Evolutionary conservation across 1,284 basidiomycete genomes (phyloP).

Genomic region (Trichosporon faecale): DNA sequence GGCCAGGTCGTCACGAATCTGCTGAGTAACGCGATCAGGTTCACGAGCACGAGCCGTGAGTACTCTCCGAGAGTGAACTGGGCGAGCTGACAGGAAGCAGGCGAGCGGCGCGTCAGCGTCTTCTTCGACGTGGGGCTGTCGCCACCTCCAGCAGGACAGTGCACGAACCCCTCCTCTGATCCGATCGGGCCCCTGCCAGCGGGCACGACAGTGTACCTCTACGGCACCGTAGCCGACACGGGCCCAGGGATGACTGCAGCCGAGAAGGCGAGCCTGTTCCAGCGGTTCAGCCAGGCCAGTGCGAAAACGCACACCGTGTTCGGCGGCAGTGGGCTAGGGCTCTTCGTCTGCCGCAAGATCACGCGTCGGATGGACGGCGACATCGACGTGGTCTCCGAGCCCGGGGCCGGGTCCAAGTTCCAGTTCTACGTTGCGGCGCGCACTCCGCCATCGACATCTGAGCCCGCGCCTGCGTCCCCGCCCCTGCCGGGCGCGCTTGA

Average conservation of each 20-base stretch:
- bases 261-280: conserved; percentile 40
- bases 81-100: conserved; percentile 23
- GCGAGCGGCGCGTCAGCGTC: conserved; percentile 33
- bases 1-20: conserved; percentile 49
- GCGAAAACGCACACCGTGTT: conserved; percentile 43
- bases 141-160: conserved; percentile 33
- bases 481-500: conserved; percentile 28
- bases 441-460: not conserved
- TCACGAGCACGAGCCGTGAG: conserved; percentile 38
- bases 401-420: conserved; percentile 47
- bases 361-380: conserved; percentile 28
- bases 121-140: conserved; percentile 39
- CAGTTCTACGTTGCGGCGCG: conserved; percentile 35
- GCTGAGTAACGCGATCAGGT: conserved; percentile 46
- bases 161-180: conserved; percentile 30
- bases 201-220: conserved; percentile 37
- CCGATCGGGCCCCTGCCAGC: not conserved
- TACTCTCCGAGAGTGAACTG: conserved; percentile 8
- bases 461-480: conserved; percentile 19
- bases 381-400: conserved; percentile 27
- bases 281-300: conserved; percentile 41
- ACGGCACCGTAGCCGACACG: conserved; percentile 37
- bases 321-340: conserved; percentile 43
- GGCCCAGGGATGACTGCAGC: conserved; percentile 42
- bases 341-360: conserved; percentile 31